Conservation (phyloP, 1,139 yeast species). For the Yamadazyma friedrichii region DNA sequence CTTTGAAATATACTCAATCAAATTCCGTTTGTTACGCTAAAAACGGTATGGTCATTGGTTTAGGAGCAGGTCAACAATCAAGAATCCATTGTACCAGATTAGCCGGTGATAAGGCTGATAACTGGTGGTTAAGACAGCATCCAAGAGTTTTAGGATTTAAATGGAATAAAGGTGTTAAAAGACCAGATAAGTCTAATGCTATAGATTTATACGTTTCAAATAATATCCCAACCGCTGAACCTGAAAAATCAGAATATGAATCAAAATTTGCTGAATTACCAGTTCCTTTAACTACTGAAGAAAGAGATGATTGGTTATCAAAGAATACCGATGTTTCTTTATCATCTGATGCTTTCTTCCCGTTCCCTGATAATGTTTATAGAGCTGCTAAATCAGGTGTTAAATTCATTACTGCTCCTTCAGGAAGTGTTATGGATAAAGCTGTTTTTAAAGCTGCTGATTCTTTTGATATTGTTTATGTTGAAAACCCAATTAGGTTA, state of each 20-base stretch:
- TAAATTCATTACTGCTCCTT: conserved; percentile 91
- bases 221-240: conserved; percentile 88
- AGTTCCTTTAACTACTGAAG: conserved; percentile 74
- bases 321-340: conserved; percentile 83
- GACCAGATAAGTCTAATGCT: conserved; percentile 98
- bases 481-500: conserved; percentile 93
- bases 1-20: conserved; percentile 95
- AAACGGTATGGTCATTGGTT: conserved; percentile 98
- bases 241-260: conserved; percentile 90
- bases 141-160: conserved; percentile 88
- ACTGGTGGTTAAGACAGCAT: conserved; percentile 99
- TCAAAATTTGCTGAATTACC: conserved; percentile 84
- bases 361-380: conserved; percentile 98
- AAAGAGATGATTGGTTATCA: conserved; percentile 83
- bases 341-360: conserved; percentile 98
- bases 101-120: conserved; percentile 98
- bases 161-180: conserved; percentile 98
- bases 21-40: conserved; percentile 98
- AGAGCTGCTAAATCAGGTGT: conserved; percentile 97
- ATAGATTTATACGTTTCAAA: conserved; percentile 89
- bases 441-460: conserved; percentile 96
- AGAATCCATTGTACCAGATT: conserved; percentile 98
- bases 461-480: conserved; percentile 80
- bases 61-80: conserved; percentile 99
- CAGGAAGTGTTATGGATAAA: conserved; percentile 97